Percentiles rank a stretch among this genome's conserved stretches.
Evolutionary conservation across 805 yeast species (phyloP).

Genomic region (Saturnispora silvae): DNA sequence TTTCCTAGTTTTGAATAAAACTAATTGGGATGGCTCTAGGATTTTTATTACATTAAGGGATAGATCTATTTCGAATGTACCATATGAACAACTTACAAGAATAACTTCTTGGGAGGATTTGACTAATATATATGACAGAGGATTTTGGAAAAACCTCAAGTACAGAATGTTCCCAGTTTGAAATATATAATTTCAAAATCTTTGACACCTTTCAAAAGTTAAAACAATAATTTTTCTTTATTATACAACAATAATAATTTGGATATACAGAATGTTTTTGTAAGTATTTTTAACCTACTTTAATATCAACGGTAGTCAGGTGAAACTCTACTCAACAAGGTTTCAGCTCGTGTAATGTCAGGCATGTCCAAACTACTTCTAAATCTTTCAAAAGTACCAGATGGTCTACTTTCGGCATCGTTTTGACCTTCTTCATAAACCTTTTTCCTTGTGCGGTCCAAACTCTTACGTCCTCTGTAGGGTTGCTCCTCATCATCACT

Average conservation of each 20-base stretch:
- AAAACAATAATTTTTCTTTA: too few species aligned
- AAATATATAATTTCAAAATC: too few species aligned
- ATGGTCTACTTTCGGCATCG: slow-evolving; percentile 15
- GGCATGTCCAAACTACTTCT: slow-evolving; percentile 31
- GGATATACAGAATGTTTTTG: slow-evolving; percentile 3
- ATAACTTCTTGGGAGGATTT: slow-evolving; percentile 24
- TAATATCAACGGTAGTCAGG: slow-evolving; percentile 2
- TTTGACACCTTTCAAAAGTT: too few species aligned
- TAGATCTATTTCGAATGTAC: slow-evolving; percentile 5
- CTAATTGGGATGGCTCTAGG: slow-evolving; percentile 4
- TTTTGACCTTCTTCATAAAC: slow-evolving; percentile 10
- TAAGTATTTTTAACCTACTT: too few species aligned
- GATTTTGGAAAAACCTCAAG: slow-evolving; percentile 33
- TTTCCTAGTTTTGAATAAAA: slow-evolving; percentile 5
- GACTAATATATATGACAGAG: slow-evolving; percentile 39
- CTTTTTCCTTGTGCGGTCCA: slow-evolving; percentile 19
- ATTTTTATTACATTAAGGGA: slow-evolving; percentile 9
- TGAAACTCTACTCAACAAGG: slow-evolving; percentile 24
- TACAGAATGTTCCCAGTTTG: slow-evolving; percentile 24
- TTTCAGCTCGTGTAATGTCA: slow-evolving; percentile 27
- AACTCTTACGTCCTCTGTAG: slow-evolving; percentile 12
- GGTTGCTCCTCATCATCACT: slow-evolving; percentile 6
- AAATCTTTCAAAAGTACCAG: slow-evolving; percentile 19
- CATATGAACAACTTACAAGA: slow-evolving; percentile 4
- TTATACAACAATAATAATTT: slow-evolving; percentile 3